Percentiles rank a stretch among this genome's conserved stretches.
phyloP scores from a whole-genome alignment of 176 grass and related monocot genomes.

The Thinopyrum elongatum region DNA sequence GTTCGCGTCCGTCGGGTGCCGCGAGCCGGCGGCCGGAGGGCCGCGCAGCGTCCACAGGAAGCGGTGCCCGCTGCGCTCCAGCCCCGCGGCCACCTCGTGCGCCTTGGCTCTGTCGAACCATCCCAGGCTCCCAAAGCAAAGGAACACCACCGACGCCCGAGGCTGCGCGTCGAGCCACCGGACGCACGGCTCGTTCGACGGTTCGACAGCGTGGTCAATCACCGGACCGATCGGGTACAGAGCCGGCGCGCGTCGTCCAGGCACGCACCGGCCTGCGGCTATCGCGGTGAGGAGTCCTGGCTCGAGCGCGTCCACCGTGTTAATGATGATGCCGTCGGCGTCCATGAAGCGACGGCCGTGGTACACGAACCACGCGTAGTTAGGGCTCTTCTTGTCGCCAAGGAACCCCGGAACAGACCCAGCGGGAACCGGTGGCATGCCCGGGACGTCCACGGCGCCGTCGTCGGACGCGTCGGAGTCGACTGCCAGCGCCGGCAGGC shows the following conservation, averaged over 20 bases:
- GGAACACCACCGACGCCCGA: conserved; percentile 46
- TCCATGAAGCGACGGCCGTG: conserved; percentile 47
- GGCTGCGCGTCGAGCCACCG: conserved; percentile 60
- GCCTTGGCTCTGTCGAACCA: conserved; percentile 36
- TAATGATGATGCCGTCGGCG: conserved; percentile 54
- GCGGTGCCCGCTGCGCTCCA: conserved; percentile 50
- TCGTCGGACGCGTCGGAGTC: conserved; percentile 31
- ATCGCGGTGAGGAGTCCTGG: conserved; percentile 23
- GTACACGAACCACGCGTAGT: conserved; percentile 56
- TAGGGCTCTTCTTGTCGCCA: conserved; percentile 17
- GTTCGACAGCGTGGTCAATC: background rate
- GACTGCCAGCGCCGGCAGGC: conserved; percentile 37
- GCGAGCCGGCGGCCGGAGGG: background rate
- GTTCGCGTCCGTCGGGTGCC: conserved; percentile 7
- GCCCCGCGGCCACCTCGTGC: conserved; percentile 35
- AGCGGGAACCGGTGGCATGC: conserved; percentile 39
- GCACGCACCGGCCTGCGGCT: conserved; percentile 16
- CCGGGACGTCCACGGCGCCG: conserved; percentile 37
- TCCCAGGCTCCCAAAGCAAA: conserved; percentile 65
- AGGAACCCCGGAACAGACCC: conserved; percentile 24
- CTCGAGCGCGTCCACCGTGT: conserved; percentile 49
- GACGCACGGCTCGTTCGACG: conserved; percentile 20
- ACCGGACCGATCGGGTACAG: conserved; percentile 57
- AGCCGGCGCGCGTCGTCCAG: conserved; percentile 2
- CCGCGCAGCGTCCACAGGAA: conserved; percentile 59